Percentiles rank a stretch among this genome's conserved stretches.
These are phyloP conservation scores for Mucor plumbeus DNA, from an alignment of 371 early-diverging fungal genomes.

Conservation along the genomic window DNA sequence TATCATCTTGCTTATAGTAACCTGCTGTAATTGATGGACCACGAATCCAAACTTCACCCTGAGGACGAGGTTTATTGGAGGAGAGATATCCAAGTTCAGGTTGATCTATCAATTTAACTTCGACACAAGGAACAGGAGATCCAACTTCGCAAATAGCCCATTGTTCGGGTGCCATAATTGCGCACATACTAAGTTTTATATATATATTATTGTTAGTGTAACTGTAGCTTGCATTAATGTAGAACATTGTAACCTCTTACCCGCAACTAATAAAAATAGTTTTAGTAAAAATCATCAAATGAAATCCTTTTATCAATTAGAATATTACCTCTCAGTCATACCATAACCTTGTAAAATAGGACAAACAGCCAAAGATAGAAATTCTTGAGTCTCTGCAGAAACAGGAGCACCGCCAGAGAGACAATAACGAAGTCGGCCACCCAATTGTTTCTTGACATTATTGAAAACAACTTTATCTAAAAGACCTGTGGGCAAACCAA, in stretches of 20 bases:
- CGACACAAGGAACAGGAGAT: conserved; percentile 80
- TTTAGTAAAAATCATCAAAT: neutral
- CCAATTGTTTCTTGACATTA: conserved; percentile 87
- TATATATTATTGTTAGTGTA: conserved; percentile 7
- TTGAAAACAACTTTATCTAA: conserved; percentile 90
- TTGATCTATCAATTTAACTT: conserved; percentile 90
- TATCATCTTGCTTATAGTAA: conserved; percentile 75
- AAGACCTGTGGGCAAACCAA: conserved; percentile 66
- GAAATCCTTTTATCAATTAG: neutral
- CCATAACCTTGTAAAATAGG: conserved; percentile 95
- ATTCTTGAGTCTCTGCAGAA: conserved; percentile 81
- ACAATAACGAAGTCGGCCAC: conserved; percentile 88
- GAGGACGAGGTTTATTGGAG: conserved; percentile 68
- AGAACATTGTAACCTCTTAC: conserved; percentile 13
- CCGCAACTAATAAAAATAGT: conserved; percentile 21
- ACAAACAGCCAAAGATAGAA: conserved; percentile 84
- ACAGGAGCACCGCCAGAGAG: conserved; percentile 98
- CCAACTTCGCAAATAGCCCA: conserved; percentile 78
- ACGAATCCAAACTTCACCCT: conserved; percentile 89
- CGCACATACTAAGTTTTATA: conserved; percentile 59
- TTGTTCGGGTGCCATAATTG: conserved; percentile 70
- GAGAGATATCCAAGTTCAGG: conserved; percentile 81
- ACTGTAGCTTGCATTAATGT: neutral
- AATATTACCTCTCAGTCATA: conserved; percentile 56
- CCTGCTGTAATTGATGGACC: conserved; percentile 75